A percentile compares a stretch with the other conserved stretches of the same genome.
Evolutionary conservation across 2,329 filamentous ascomycete genomes (phyloP).

Genomic region (Zymoseptoria crescenta): DNA sequence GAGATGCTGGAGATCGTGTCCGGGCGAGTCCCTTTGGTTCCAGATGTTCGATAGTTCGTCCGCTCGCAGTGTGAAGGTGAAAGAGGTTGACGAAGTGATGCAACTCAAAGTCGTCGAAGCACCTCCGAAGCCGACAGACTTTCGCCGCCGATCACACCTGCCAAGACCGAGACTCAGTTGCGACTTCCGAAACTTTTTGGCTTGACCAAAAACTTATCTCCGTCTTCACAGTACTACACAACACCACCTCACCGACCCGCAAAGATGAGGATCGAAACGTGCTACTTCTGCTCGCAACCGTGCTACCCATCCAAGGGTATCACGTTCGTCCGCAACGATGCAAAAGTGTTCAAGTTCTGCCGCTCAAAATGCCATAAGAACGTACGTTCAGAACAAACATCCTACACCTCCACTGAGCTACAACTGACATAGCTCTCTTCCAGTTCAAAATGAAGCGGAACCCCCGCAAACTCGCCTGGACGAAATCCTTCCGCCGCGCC

Average conservation of each 20-base stretch:
- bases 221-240: not conserved
- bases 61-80: not conserved
- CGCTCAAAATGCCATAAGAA: constrained; percentile 60
- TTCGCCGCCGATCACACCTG: not conserved
- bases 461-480: constrained; percentile 93
- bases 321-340: constrained; percentile 61
- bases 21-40: not conserved
- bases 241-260: not conserved
- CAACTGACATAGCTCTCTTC: constrained; percentile 6
- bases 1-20: not conserved
- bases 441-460: constrained; percentile 98
- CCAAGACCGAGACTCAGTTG: too few species aligned
- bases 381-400: constrained; percentile 18
- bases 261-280: constrained; percentile 51
- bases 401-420: not conserved
- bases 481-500: constrained; percentile 80
- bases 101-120: not conserved
- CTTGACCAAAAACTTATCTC: not conserved
- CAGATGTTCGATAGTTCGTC: not conserved
- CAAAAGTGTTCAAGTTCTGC: constrained; percentile 60
- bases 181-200: not conserved
- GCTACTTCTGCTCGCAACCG: constrained; percentile 64
- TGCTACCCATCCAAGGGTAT: constrained; percentile 59
- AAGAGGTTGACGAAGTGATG: not conserved
- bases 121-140: not conserved